These are phyloP conservation scores for Anthoceros angustus DNA, from an alignment of 225 moss, liverwort and hornwort genomes.

Conservation along the genomic window DNA sequence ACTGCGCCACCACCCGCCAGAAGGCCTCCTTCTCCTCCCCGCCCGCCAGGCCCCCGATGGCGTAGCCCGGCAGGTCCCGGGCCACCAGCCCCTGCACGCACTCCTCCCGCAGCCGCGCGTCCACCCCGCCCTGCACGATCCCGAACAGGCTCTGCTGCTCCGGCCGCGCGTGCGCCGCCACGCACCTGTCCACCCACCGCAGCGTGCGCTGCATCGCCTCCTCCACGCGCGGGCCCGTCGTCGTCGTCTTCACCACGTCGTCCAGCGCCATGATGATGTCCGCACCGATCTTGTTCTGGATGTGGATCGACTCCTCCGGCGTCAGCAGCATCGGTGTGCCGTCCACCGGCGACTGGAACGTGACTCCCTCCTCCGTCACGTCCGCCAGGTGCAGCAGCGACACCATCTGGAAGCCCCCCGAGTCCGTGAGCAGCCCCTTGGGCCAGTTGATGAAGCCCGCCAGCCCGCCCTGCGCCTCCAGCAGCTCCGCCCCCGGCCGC, in stretches of 20 bases:
- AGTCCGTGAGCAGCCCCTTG: conserved; percentile 82
- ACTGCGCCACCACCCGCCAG: conserved; percentile 84
- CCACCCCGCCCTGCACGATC: conserved; percentile 89
- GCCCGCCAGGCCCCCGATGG: conserved; percentile 80
- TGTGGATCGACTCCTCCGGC: conserved; percentile 92
- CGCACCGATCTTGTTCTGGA: conserved; percentile 97
- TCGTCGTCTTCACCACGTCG: conserved; percentile 97
- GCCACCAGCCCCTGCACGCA: conserved; percentile 81
- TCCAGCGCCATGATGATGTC: conserved; percentile 97
- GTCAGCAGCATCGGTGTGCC: conserved; percentile 92
- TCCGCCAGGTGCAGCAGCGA: conserved; percentile 88
- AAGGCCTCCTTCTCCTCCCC: conserved; percentile 87
- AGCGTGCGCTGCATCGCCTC: conserved; percentile 89
- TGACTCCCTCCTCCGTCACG: conserved; percentile 93
- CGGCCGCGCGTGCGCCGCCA: conserved; percentile 73
- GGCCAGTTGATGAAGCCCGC: conserved; percentile 96
- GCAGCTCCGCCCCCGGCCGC: conserved; percentile 65
- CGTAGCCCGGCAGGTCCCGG: conserved; percentile 90
- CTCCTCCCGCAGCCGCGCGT: conserved; percentile 55
- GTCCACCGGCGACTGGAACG: conserved; percentile 96
- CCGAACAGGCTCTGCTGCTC: conserved; percentile 84
- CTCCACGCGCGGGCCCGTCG: conserved; percentile 76
- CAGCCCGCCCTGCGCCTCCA: conserved; percentile 65
- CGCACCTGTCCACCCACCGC: conserved; percentile 93
- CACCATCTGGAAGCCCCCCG: conserved; percentile 97